phyloP scores from a whole-genome alignment of 2,329 filamentous ascomycete genomes.

The Aspergillus japonicus region DNA sequence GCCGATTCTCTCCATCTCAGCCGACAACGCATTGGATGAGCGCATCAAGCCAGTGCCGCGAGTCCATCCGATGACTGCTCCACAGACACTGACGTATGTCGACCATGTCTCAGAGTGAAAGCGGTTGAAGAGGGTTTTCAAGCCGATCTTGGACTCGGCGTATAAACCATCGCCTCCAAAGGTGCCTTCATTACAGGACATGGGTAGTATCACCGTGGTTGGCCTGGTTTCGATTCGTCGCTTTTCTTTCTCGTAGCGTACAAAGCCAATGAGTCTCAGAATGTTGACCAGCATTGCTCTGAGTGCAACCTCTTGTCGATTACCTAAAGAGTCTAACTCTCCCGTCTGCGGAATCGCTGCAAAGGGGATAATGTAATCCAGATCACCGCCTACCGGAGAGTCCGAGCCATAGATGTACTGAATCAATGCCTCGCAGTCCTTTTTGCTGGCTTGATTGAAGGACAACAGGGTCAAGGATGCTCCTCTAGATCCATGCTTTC shows the following conservation, averaged over 20 bases:
- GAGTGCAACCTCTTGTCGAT: slow-evolving; percentile 18
- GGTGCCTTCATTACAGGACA: slow-evolving; percentile 47
- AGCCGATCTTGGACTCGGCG: slow-evolving; percentile 46
- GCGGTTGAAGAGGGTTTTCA: slow-evolving; percentile 21
- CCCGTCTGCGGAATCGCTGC: slow-evolving; percentile 43
- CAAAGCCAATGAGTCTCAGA: slow-evolving; percentile 38
- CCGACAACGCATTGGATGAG: slow-evolving; percentile 42
- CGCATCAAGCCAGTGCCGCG: slow-evolving; percentile 47
- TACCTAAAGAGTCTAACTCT: slow-evolving; percentile 35
- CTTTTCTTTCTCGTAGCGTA: slow-evolving; percentile 23
- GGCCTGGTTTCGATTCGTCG: slow-evolving; percentile 30
- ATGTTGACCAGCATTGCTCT: slow-evolving; percentile 38
- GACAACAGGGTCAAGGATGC: slow-evolving; percentile 41
- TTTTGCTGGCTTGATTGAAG: slow-evolving; percentile 43
- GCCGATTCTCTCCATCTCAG: slow-evolving; percentile 38
- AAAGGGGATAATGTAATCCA: slow-evolving; percentile 46
- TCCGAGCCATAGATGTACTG: slow-evolving; percentile 36
- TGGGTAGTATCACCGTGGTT: slow-evolving; percentile 42
- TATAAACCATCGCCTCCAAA: slow-evolving; percentile 48
- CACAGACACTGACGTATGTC: slow-evolving; percentile 40
- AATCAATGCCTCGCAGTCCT: slow-evolving; percentile 40
- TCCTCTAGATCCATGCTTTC: slow-evolving; percentile 30
- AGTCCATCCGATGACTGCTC: slow-evolving; percentile 48
- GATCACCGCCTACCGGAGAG: slow-evolving; percentile 30
- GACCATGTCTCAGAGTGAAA: slow-evolving; percentile 22